phyloP scores from a whole-genome alignment of 768 basidiomycete genomes.

The Leccinellum luteum region DNA sequence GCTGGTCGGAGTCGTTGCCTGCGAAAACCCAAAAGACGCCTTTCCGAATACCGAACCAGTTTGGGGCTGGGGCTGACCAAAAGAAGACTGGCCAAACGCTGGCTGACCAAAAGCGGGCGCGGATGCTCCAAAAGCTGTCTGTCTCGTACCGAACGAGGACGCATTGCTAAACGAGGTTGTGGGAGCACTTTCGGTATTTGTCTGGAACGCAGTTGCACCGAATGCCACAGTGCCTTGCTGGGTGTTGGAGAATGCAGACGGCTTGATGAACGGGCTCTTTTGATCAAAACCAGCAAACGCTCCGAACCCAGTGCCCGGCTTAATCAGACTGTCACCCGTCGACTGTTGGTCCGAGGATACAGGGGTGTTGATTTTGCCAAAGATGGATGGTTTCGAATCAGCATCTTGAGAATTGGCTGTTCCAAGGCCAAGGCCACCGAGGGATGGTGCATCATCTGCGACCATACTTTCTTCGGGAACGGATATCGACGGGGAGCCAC shows the following conservation, averaged over 20 bases:
- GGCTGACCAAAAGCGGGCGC: slow-evolving; percentile 36
- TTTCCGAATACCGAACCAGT: slow-evolving; percentile 21
- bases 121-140: slow-evolving; percentile 31
- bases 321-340: slow-evolving; percentile 24
- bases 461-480: slow-evolving; percentile 32
- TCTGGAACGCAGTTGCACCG: slow-evolving; percentile 12
- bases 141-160: slow-evolving; percentile 31
- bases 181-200: slow-evolving; percentile 14
- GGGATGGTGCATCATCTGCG: slow-evolving; percentile 29
- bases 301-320: slow-evolving; percentile 36
- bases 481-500: slow-evolving; percentile 7
- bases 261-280: neutral
- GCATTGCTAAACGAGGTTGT: slow-evolving; percentile 30
- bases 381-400: slow-evolving; percentile 31
- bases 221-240: slow-evolving; percentile 15
- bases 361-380: slow-evolving; percentile 25
- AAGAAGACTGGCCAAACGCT: slow-evolving; percentile 38
- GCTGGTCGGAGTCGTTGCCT: slow-evolving; percentile 10
- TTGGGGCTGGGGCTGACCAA: slow-evolving; percentile 21
- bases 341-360: slow-evolving; percentile 13
- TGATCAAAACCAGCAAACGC: slow-evolving; percentile 22
- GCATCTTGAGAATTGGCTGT: slow-evolving; percentile 20
- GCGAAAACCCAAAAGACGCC: slow-evolving; percentile 18
- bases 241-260: slow-evolving; percentile 20
- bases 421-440: slow-evolving; percentile 35